Base-by-base conservation (phyloP, 768 basidiomycete species). In the Tricholoma sp. region DNA sequence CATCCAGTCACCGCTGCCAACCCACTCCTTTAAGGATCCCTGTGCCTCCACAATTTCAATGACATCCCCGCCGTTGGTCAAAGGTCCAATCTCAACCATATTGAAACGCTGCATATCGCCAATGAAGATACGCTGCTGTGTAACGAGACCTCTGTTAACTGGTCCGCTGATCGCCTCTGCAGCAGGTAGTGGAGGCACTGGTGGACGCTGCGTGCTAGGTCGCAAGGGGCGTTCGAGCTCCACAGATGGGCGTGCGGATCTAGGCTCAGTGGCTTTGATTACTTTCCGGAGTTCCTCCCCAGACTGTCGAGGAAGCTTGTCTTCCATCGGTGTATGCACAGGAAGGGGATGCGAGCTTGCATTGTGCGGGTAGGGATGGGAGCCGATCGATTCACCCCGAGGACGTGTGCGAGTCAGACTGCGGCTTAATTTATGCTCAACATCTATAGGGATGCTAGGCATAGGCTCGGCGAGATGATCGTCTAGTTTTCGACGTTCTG, bases 1-100 rank as follows among this genome's bases (percentile, higher is more conserved):
- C 80, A 94, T 93, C 91, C 92, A 97, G 6, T 82, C 85, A 4
- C 79, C 84, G n/a, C 70, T 75, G 1, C 81, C 82, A 2, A 70
- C 72, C 71, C 78, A 81, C 47, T 81, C 80, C 42, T 80, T 80
- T 44, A 96, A 69, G 54, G 82, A 80, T 10, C 89, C 90, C 65
- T 88, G 83, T 15, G 71, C 71, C 41, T 86, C 81, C 28, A 94
- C 76, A 64, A 82, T 73, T 11, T 78, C 73, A 53, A 96, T 70
- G 6, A 95, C 82, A 54, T 93, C 89, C 34, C 83, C 78, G 8
- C 91, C 91, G 28, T 74, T 84, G 1, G 89, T 95, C 9, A 71
- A 68, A 11, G 84, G 72, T 1, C 77, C 74, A 41, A 97, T 79
- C 62, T 89, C 87, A 10, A 95, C 81, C 65, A 81, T 83, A 59